A percentile compares a stretch with the other conserved stretches of the same genome.
phyloP scores from a whole-genome alignment of 768 basidiomycete genomes.

The Phlegmacium glaucopus region DNA sequence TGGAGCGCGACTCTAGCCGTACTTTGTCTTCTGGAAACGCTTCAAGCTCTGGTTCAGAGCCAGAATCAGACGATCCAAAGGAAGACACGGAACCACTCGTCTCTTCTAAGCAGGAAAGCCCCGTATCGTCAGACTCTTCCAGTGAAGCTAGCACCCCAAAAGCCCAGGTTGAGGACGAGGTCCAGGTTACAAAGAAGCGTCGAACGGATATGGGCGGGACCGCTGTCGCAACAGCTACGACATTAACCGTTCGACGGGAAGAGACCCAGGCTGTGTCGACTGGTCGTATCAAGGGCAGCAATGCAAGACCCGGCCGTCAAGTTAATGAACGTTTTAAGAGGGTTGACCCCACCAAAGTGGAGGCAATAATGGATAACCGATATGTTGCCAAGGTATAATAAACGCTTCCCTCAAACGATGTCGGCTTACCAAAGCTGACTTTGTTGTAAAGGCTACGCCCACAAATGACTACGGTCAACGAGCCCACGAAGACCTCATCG shows the following conservation, averaged over 20 bases:
- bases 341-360: conserved; percentile 45
- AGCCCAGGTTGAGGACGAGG: conserved; percentile 18
- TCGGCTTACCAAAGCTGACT: neutral
- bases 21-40: conserved; percentile 25
- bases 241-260: conserved; percentile 8
- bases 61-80: conserved; percentile 9
- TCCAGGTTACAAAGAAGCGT: conserved; percentile 56
- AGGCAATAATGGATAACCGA: conserved; percentile 58
- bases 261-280: conserved; percentile 11
- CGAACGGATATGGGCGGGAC: conserved; percentile 49
- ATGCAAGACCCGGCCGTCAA: conserved; percentile 34
- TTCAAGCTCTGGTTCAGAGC: conserved; percentile 25
- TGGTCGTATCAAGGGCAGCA: conserved; percentile 15
- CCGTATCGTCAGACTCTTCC: conserved; percentile 6
- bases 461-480: conserved; percentile 83
- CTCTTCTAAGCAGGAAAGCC: neutral
- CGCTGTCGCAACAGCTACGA: conserved; percentile 39
- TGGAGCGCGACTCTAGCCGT: conserved; percentile 33
- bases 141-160: conserved; percentile 3
- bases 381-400: conserved; percentile 70
- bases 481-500: conserved; percentile 84
- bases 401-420: conserved; percentile 15
- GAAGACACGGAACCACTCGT: conserved; percentile 3
- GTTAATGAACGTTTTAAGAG: conserved; percentile 78
- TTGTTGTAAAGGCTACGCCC: conserved; percentile 47